These are phyloP conservation scores for Rhodotorula babjevae DNA, from an alignment of 768 basidiomycete genomes.

Conservation along the genomic window DNA sequence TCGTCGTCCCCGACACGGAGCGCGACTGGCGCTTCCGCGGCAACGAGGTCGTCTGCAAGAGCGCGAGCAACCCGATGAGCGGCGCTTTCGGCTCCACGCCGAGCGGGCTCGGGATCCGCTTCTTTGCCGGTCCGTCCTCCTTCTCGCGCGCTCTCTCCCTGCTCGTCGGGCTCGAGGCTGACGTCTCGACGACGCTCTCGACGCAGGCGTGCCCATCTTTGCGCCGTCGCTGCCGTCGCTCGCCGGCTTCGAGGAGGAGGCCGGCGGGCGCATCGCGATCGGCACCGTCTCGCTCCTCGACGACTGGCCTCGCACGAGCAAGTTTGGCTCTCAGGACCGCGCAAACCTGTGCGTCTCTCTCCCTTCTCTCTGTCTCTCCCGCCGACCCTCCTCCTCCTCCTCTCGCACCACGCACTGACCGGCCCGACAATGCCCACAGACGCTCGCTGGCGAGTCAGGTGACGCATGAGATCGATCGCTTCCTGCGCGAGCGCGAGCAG, in stretches of 20 bases:
- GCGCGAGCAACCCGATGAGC: background rate
- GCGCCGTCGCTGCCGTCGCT: conserved; percentile 19
- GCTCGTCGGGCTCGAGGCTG: background rate
- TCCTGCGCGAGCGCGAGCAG: conserved; percentile 8
- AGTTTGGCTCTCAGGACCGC: conserved; percentile 5
- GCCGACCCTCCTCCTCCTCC: too few species aligned
- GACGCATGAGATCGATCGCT: conserved; percentile 23
- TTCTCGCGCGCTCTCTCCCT: background rate
- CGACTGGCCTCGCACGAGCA: background rate
- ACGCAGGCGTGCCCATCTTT: conserved; percentile 30
- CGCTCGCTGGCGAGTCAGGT: conserved; percentile 20
- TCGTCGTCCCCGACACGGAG: conserved; percentile 22
- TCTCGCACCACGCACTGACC: too few species aligned
- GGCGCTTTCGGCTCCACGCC: background rate
- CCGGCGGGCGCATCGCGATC: conserved; percentile 25
- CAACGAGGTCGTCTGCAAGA: conserved; percentile 8
- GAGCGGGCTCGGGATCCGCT: conserved; percentile 10
- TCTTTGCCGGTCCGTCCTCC: conserved; percentile 22
- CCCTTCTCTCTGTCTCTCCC: background rate
- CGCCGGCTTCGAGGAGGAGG: conserved; percentile 19
- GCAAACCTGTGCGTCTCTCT: conserved; percentile 9
- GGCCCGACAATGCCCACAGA: background rate
- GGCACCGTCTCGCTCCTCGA: conserved; percentile 19
- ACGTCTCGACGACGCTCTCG: background rate
- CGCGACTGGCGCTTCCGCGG: conserved; percentile 32